Percentiles rank a stretch among this genome's conserved stretches.
Evolutionary conservation across 495 filamentous ascomycete species (phyloP).

Genomic region (Bathelium albidoporum): DNA sequence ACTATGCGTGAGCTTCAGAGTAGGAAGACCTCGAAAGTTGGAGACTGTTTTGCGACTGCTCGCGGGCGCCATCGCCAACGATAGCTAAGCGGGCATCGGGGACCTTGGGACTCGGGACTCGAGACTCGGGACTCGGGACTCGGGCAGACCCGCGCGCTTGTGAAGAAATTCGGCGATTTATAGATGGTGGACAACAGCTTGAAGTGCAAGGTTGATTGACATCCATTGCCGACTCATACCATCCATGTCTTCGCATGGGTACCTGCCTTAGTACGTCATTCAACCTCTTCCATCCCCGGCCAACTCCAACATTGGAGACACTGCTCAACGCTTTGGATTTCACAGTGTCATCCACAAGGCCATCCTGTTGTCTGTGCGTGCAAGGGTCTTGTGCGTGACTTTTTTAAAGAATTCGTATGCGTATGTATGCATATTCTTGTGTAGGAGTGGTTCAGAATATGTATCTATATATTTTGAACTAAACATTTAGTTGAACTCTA

Average conservation of each 20-base stretch:
- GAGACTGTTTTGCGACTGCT: slow-evolving; percentile 2
- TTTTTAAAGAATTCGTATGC: too few species aligned
- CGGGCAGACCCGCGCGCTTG: not conserved
- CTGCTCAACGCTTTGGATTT: not conserved
- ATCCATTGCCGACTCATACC: slow-evolving; percentile 1
- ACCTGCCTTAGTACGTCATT: not conserved
- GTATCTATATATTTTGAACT: too few species aligned
- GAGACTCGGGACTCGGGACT: not conserved
- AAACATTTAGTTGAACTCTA: too few species aligned
- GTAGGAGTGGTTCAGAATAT: too few species aligned
- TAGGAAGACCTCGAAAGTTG: not conserved
- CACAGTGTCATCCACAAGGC: slow-evolving; percentile 4
- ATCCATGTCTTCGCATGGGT: not conserved
- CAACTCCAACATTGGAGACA: slow-evolving; percentile 3
- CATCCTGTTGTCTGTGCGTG: slow-evolving; percentile 4
- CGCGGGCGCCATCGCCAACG: not conserved
- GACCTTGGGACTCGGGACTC: not conserved
- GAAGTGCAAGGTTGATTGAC: slow-evolving; percentile 2
- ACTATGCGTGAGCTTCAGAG: slow-evolving; percentile 1
- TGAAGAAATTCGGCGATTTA: not conserved
- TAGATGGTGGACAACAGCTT: slow-evolving; percentile 3
- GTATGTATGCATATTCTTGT: too few species aligned
- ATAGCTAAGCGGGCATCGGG: not conserved
- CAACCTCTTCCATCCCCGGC: not conserved
- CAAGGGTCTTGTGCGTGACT: too few species aligned